Base-by-base conservation (phyloP, 345 rosid genomes). In the Hibiscus mutabilis region DNA sequence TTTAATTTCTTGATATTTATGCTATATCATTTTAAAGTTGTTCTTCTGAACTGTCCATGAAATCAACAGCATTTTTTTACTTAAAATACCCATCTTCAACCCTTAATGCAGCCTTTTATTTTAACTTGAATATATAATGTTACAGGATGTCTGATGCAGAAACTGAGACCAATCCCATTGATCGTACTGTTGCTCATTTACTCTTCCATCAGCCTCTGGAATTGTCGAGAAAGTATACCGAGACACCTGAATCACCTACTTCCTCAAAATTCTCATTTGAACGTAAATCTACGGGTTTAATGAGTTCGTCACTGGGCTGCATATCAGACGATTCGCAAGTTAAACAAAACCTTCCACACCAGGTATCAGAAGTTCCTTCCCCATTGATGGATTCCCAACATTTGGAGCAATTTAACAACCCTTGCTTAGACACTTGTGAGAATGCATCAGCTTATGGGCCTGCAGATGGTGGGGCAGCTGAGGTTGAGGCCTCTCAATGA, bases 81-180 rank as follows among this genome's bases (percentile, higher is more conserved):
- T 21, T 21, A 4, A 37, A 63, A 19, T 19, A 15, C 22, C 31
- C 13, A 42, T 14, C 12, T 65, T 14, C 24, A 13, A 42, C 69
- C 18, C 53, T 65, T 44, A 42, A 22, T 44, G 55, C 6, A 42
- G 53, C 53, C 14, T 42, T 21, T 65, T 64, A 47, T 63, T 24
- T 42, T 42, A 11, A 5, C 18, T 14, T 14, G 55, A 49, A 49
- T 14, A 16, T 49, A 14, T 49, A 16, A 16, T 49, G 14, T 42
- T 42, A 0, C 70, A 67, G 70, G 70, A 25, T 56, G 73, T 15
- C 87, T 61, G 91, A 86, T 65, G 80, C 66, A 57, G 97, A 95
- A 86, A 86, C 96, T 44, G 91, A 85, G 82, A 95, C 96, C 71
- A 95, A 95, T 72, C 94, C 97, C 40, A 81, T 89, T 55, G 97